A percentile compares a stretch with the other conserved stretches of the same genome.
These are phyloP conservation scores for Eragrostis tef DNA, from an alignment of 202 grass and related monocot genomes.

Conservation along the genomic window DNA sequence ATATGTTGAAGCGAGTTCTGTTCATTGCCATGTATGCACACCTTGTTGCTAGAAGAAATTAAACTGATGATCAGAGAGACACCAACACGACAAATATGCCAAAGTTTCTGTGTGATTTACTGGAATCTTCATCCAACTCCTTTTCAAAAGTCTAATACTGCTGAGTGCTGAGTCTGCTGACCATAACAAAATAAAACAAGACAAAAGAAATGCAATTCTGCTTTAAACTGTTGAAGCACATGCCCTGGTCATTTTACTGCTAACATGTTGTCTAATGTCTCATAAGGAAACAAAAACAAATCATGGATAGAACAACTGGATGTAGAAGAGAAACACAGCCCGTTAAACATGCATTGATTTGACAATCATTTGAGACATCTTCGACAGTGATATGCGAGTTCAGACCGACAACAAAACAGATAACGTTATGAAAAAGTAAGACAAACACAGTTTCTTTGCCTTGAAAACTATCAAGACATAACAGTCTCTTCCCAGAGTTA, in stretches of 20 bases:
- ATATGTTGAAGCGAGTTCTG: conserved; percentile 24
- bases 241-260: conserved; percentile 54
- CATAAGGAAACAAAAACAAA: conserved; percentile 23
- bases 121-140: conserved; percentile 44
- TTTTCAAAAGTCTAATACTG: conserved; percentile 55
- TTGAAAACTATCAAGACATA: conserved; percentile 39
- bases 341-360: conserved; percentile 45
- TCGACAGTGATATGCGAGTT: conserved; percentile 40
- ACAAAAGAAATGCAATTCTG: conserved; percentile 48
- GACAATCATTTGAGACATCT: conserved; percentile 36
- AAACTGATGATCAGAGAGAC: conserved; percentile 18
- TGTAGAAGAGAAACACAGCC: conserved; percentile 42
- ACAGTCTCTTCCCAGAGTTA: conserved; percentile 18
- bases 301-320: conserved; percentile 15
- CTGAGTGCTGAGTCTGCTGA: conserved; percentile 50
- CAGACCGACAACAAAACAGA: conserved; percentile 46
- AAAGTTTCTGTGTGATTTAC: conserved; percentile 53
- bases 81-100: conserved; percentile 47
- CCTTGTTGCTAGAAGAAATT: conserved; percentile 35
- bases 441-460: conserved; percentile 57
- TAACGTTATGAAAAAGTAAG: conserved; percentile 47
- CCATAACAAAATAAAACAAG: conserved; percentile 39
- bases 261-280: conserved; percentile 41
- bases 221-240: conserved; percentile 53
- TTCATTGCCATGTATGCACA: conserved; percentile 25